Percentiles rank a stretch among this genome's conserved stretches.
phyloP scores from a whole-genome alignment of 2,329 filamentous ascomycete species.

The Diaporthe capsici region DNA sequence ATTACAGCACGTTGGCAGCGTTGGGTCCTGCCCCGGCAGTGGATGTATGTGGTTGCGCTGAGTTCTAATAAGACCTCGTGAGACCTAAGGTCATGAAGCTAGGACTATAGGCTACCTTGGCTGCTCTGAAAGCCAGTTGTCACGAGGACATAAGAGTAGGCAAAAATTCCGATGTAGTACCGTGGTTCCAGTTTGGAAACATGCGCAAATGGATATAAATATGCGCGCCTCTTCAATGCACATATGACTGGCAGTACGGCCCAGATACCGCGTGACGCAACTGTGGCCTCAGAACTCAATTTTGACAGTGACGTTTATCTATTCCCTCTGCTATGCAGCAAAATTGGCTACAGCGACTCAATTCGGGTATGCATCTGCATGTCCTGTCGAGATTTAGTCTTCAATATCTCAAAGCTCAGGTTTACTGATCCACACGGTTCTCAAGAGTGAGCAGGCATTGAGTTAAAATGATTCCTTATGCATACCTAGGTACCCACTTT shows the following conservation, averaged over 20 bases:
- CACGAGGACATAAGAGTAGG: neutral
- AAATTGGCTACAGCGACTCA: neutral
- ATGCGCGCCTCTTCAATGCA: neutral
- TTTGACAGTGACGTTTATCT: neutral
- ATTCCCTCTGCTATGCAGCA: neutral
- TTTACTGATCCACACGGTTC: no score
- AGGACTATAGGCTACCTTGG: neutral
- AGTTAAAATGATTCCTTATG: no score
- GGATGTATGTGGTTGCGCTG: conserved; percentile 13
- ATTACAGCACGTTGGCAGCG: conserved; percentile 36
- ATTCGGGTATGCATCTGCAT: neutral
- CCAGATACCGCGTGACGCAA: neutral
- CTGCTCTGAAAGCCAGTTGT: neutral
- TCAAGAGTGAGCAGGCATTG: no score
- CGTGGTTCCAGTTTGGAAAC: neutral
- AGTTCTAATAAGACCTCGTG: neutral
- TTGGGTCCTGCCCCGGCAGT: conserved; percentile 3
- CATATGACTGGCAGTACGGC: neutral
- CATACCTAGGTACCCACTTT: no score
- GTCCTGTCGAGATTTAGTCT: no score
- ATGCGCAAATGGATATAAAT: neutral
- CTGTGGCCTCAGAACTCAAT: neutral
- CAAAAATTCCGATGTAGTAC: neutral
- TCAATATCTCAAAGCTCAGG: no score
- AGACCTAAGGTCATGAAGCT: neutral